Base-by-base conservation (phyloP, 2,329 filamentous ascomycete species). In the Colletotrichum lini region DNA sequence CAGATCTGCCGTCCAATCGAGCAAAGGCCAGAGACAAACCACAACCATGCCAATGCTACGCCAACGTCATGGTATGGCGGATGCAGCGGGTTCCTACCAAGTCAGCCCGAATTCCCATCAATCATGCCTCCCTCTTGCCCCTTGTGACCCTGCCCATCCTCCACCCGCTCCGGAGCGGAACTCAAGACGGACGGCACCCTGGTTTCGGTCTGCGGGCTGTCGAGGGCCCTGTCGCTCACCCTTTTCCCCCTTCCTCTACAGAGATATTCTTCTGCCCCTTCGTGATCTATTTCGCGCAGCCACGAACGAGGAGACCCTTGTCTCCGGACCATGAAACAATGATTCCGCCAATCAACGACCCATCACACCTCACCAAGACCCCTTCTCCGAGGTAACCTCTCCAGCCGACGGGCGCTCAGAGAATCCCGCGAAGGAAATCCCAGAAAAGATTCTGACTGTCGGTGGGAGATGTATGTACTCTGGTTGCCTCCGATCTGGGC, bases 321-420 rank as follows among this genome's bases (percentile, higher is more conserved):
- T 70, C 65, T 35, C 40, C 54, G 53, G 60, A 40, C 53, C 52
- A 49, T 64, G 69, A 65, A 65, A 60, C 30, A 65, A 65, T 59
- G 45, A 70, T 72, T 72, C 65, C 69, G 53, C 69, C 69, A 72
- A 72, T 72, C 69, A 72, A 30, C 54, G 54, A 23, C 53, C 38
- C 42, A 49, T 45, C 8, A 59, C 40, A 72, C 65, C 65, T 21
- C 54, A 65, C 54, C 42, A 15, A 6, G 35, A 9, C 40, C 50
- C 59, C 53, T 58, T 53, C 26, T 35, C n/a, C 67, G 50, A 67
- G 50, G 68, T 45, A 67, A 58, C 57, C 47, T 66, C 54, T 57
- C 50, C 52, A 50, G 52, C 52, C 40, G 67, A 44, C 23, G 64
- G 47, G 18, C 35, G 54, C 40, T 45, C 66, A 59, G 38, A 40